Conservation (phyloP, 768 basidiomycete species). For the Lyophyllum semitale region DNA sequence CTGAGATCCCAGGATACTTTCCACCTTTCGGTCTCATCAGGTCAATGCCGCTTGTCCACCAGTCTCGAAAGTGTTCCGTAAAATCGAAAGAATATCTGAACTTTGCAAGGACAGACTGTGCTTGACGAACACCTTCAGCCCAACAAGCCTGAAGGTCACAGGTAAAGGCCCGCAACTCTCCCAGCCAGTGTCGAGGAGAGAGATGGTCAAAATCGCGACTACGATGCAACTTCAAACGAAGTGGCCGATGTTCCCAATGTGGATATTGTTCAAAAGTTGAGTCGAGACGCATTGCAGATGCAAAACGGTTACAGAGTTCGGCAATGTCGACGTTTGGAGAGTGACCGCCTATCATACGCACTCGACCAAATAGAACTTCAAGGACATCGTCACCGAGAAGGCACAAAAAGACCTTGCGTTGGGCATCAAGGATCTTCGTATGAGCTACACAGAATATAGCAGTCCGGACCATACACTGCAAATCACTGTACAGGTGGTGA, state of each 20-base stretch:
- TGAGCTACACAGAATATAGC: slow-evolving; percentile 22
- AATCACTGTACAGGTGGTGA: slow-evolving; percentile 30
- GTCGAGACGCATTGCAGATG: slow-evolving; percentile 20
- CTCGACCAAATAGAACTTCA: slow-evolving; percentile 27
- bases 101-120: neutral
- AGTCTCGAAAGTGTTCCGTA: neutral
- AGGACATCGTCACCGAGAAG: slow-evolving; percentile 28
- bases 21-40: slow-evolving; percentile 25
- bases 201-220: slow-evolving; percentile 26
- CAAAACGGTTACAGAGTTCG: slow-evolving; percentile 18
- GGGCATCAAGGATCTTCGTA: slow-evolving; percentile 23
- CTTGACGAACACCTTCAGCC: slow-evolving; percentile 6
- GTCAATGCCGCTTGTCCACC: slow-evolving; percentile 13
- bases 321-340: slow-evolving; percentile 18
- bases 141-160: slow-evolving; percentile 21
- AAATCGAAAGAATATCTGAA: neutral
- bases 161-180: slow-evolving; percentile 15
- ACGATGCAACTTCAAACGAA: slow-evolving; percentile 21
- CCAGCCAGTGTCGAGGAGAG: slow-evolving; percentile 21
- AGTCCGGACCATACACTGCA: slow-evolving; percentile 29
- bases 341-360: slow-evolving; percentile 26
- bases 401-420: slow-evolving; percentile 18
- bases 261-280: slow-evolving; percentile 16
- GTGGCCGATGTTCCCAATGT: slow-evolving; percentile 17
- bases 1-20: slow-evolving; percentile 29